A percentile compares a stretch with the other conserved stretches of the same genome.
phyloP scores from a whole-genome alignment of 2,329 filamentous ascomycete genomes.

The Colletotrichum coccodes region DNA sequence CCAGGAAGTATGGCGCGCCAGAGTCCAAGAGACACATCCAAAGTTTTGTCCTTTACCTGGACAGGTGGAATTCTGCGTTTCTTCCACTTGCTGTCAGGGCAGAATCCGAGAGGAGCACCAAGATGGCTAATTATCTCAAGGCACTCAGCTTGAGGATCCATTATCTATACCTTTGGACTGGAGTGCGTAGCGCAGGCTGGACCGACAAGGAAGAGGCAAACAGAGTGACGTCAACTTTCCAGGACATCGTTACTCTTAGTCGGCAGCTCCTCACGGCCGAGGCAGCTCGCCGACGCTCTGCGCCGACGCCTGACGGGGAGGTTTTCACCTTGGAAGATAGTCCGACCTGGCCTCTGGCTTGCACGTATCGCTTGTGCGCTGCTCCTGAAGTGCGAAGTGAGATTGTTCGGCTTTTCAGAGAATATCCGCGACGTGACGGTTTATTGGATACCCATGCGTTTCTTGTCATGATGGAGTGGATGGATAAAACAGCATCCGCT shows the following conservation, averaged over 20 bases:
- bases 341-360: conserved; percentile 49
- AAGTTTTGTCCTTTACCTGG: background rate
- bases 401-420: conserved; percentile 49
- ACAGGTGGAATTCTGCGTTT: conserved; percentile 8
- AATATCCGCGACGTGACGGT: conserved; percentile 54
- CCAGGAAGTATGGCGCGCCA: background rate
- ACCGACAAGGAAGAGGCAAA: background rate
- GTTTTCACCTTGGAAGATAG: conserved; percentile 11
- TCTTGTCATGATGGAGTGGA: conserved; percentile 33
- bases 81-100: background rate
- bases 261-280: conserved; percentile 1
- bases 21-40: background rate
- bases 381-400: conserved; percentile 49
- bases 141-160: conserved; percentile 9
- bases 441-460: conserved; percentile 54
- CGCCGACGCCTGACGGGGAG: background rate
- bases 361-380: conserved; percentile 51
- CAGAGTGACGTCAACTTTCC: background rate
- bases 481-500: background rate
- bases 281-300: background rate
- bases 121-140: background rate
- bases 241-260: conserved; percentile 2
- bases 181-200: conserved; percentile 9
- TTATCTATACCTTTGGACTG: conserved; percentile 16
- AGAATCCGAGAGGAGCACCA: background rate